Evolutionary conservation across 441 rosid genomes (phyloP), one percentile per base, ranked within the genome.

Genomic region (Euphorbia celastroides): DNA sequence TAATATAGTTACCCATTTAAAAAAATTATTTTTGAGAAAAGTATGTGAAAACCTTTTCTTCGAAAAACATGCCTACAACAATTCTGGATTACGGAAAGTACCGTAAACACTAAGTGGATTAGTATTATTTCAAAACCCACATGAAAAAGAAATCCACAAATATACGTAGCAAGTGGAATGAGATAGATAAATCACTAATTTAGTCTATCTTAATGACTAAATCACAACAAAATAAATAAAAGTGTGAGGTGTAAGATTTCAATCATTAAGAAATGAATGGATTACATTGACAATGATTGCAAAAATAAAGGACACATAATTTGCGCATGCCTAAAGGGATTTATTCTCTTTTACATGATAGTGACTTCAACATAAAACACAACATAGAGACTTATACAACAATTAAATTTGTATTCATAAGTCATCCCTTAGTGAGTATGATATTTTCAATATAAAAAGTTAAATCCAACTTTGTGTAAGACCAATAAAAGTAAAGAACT

Each of bases 1-100:
- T 57, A 23, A 8, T 57, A 57, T 31, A 58, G 8, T 31, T 10
- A 14, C 17, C 42, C 11, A 31, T 19, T 58, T 6, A 20, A 58
- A 58, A 58, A 13, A n/a, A n/a, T n/a, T n/a, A n/a, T n/a, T n/a
- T 42, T 58, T 30, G 32, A 58, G 62, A 58, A 58, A 30, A 17
- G 31, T 5, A 31, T 31, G 4, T 19, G 30, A 5, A 13, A 2
- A 46, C 52, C n/a, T n/a, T n/a, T n/a, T n/a, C n/a, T n/a, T n/a
- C n/a, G n/a, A n/a, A n/a, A n/a, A n/a, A n/a, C n/a, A n/a, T n/a
- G n/a, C n/a, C n/a, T n/a, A n/a, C n/a, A n/a, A n/a, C n/a, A n/a
- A 46, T 20, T 46, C 17, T 17, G 16, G 16, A 48, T 48, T 48
- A 23, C 19, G 54, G 17, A 17, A 3, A 46, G 17, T n/a, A n/a